phyloP scores from a whole-genome alignment of 768 basidiomycete genomes.

The Macrocybe gigantea region DNA sequence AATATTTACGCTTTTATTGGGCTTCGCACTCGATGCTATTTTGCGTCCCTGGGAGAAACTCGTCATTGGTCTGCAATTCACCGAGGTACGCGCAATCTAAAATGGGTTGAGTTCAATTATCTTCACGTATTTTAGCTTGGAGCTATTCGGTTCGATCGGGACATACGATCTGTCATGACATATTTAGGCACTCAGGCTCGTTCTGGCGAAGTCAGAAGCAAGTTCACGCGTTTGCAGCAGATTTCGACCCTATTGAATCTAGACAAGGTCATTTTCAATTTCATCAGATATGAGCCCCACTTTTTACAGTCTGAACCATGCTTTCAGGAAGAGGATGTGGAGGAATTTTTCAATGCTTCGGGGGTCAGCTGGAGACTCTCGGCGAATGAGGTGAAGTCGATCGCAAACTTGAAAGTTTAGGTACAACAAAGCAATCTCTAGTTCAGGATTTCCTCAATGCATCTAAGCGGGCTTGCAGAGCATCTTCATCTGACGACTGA shows the following conservation, averaged over 20 bases:
- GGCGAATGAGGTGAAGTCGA: conserved; percentile 67
- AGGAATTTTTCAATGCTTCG: conserved; percentile 91
- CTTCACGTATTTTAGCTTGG: conserved; percentile 50
- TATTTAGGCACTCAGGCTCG: conserved; percentile 85
- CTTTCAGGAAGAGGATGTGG: conserved; percentile 83
- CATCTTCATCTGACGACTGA: conserved; percentile 75
- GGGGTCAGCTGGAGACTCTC: conserved; percentile 87
- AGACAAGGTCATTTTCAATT: conserved; percentile 51
- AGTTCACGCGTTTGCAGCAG: conserved; percentile 88
- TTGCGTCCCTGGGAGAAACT: conserved; percentile 96
- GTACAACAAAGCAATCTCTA: not conserved
- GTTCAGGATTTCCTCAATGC: conserved; percentile 69
- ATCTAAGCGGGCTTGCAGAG: conserved; percentile 89
- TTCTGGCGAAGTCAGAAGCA: conserved; percentile 88
- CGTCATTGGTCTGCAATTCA: conserved; percentile 73
- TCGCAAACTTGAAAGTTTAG: conserved; percentile 55
- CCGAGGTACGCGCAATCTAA: conserved; percentile 56
- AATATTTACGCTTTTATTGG: conserved; percentile 85
- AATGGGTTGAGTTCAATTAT: not conserved
- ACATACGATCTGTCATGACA: conserved; percentile 76
- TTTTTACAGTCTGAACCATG: conserved; percentile 3
- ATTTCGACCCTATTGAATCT: conserved; percentile 89
- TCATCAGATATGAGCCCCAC: not conserved
- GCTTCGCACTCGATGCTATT: conserved; percentile 78
- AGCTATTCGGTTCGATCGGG: conserved; percentile 91